Base-by-base conservation (phyloP, 768 basidiomycete species). In the Tulasnella sp. region DNA sequence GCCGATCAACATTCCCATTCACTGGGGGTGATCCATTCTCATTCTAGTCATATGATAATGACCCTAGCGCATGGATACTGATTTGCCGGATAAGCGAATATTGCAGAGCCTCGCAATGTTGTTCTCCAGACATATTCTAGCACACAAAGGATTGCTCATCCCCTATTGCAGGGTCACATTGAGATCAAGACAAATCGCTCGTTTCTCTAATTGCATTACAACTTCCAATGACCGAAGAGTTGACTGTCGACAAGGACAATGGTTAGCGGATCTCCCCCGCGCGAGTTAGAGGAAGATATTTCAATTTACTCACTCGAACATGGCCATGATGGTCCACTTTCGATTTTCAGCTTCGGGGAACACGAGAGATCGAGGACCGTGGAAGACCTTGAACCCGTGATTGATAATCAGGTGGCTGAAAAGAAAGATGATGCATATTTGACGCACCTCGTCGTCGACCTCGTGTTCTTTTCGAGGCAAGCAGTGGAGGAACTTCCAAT, bases 401-500 rank as follows among this genome's bases (percentile, higher is more conserved):
- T 28, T 16, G 64, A 69, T 11, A 37, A 28, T 34, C 14, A 69
- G 64, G 3, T 28, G 4, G 5, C 64, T 28, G 4, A 34, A 69
- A 37, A 18, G 22, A 31, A n/a, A 3, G n/a, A n/a, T 46, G 14
- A 7, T 28, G 16, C 7, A n/a, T 16, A 31, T 5, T 37, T 12
- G 64, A 69, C 31, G 31, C 64, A 69, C 64, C 64, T 69, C 64
- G 64, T 69, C 64, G 64, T 69, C 64, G 18, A 69, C 64, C 14
- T 69, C 64, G 64, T 69, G 64, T 31, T 69, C 64, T 31, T 76
- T 50, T 81, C 97, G 90, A 37, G 98, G 98, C 34, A 99, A 89
- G 85, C 97, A 99, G 84, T 99, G 98, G 86, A 99, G 86, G 89
- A 99, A 98, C 85, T 93, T 92, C 96, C 96, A 98, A 84, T 95